phyloP scores from a whole-genome alignment of 2,329 filamentous ascomycete genomes.

The Piedraia hortae region DNA sequence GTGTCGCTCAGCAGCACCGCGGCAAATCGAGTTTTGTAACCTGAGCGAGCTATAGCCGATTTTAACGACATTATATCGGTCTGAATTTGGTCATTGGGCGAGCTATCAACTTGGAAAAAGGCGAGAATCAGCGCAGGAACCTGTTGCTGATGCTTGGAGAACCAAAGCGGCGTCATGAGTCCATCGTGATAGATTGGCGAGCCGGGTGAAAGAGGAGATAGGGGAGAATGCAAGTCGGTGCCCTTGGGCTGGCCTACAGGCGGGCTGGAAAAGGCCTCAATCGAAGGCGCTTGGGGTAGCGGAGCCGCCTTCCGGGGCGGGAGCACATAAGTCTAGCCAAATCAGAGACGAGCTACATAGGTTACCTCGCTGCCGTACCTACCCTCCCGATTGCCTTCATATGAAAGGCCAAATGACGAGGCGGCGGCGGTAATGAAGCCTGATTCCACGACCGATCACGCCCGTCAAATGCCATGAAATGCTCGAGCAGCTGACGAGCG shows the following conservation, averaged over 20 bases:
- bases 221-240: conserved; percentile 54
- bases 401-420: conserved; percentile 6
- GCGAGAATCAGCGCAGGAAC: conserved; percentile 57
- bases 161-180: conserved; percentile 54
- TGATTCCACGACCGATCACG: conserved; percentile 8
- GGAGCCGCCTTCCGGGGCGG: conserved; percentile 35
- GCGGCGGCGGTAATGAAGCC: conserved; percentile 6
- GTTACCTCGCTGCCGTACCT: conserved; percentile 18
- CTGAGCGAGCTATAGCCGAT: conserved; percentile 36
- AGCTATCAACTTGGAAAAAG: conserved; percentile 52
- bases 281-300: conserved; percentile 22
- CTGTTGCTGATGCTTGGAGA: conserved; percentile 64
- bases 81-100: conserved; percentile 72
- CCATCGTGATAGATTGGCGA: conserved; percentile 77
- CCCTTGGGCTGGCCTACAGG: conserved; percentile 16
- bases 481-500: conserved; percentile 28
- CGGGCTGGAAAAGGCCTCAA: conserved; percentile 16
- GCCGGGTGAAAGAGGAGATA: conserved; percentile 64
- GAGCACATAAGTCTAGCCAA: conserved; percentile 25
- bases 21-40: conserved; percentile 51
- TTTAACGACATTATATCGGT: conserved; percentile 59
- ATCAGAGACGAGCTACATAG: not conserved
- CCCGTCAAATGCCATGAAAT: conserved; percentile 23
- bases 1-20: conserved; percentile 55
- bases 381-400: conserved; percentile 41